Percentiles rank a stretch among this genome's conserved stretches.
Conservation (phyloP, 768 basidiomycete genomes). For the Mycena haematopus region DNA sequence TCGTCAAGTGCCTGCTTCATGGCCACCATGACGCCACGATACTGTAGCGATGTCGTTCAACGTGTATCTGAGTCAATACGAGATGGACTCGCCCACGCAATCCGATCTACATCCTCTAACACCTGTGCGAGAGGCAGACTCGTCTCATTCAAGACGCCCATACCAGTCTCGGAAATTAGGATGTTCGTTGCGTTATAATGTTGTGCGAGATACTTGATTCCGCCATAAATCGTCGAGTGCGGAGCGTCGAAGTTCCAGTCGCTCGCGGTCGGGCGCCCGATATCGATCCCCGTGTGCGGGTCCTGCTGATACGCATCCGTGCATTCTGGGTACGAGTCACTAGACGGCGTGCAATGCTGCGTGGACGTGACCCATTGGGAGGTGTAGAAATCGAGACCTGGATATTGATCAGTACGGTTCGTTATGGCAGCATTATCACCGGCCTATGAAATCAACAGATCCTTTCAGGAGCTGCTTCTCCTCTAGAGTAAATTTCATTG, state of each 20-base stretch:
- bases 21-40: constrained; percentile 42
- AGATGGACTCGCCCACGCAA: constrained; percentile 36
- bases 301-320: constrained; percentile 25
- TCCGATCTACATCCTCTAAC: constrained; percentile 45
- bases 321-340: constrained; percentile 27
- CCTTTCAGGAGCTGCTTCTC: constrained; percentile 28
- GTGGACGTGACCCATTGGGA: constrained; percentile 28
- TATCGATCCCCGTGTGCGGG: constrained; percentile 22
- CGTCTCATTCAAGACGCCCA: constrained; percentile 48
- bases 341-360: constrained; percentile 19
- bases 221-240: constrained; percentile 28
- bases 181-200: constrained; percentile 30
- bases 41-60: constrained; percentile 22
- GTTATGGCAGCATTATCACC: background rate
- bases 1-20: constrained; percentile 46
- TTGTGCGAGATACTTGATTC: constrained; percentile 25
- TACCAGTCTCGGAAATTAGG: constrained; percentile 51
- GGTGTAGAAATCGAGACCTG: constrained; percentile 31
- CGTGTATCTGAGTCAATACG: background rate
- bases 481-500: constrained; percentile 17
- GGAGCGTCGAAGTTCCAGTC: constrained; percentile 31
- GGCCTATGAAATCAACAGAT: constrained; percentile 29
- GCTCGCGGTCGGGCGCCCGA: constrained; percentile 30
- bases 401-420: background rate
- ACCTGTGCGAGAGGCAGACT: constrained; percentile 40